phyloP scores from a whole-genome alignment of 352 stramenopile genomes.

The Discostella stelligera region DNA sequence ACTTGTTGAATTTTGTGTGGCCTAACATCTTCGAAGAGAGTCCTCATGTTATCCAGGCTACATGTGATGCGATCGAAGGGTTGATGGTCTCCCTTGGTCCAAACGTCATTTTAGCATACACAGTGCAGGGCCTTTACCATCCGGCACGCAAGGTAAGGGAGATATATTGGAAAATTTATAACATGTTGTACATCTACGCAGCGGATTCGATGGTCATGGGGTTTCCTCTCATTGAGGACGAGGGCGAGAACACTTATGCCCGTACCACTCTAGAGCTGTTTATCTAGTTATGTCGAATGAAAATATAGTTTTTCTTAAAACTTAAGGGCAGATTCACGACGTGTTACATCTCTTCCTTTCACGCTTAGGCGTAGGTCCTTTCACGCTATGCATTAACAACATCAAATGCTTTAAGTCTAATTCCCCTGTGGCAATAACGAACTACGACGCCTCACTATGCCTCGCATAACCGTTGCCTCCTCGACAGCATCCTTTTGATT shows the following conservation, averaged over 20 bases:
- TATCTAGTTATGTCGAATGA: conserved; percentile 69
- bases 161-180: conserved; percentile 99
- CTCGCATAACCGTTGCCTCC: conserved; percentile 37
- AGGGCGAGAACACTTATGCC: conserved; percentile 93
- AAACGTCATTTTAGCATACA: conserved; percentile 96
- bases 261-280: conserved; percentile 93
- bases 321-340: not conserved
- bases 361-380: no score
- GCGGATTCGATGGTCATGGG: conserved; percentile 94
- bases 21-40: conserved; percentile 99
- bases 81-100: conserved; percentile 94
- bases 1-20: conserved; percentile 99
- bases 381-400: not conserved
- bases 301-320: not conserved
- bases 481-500: conserved; percentile 16
- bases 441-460: conserved; percentile 21
- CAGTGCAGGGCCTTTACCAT: conserved; percentile 97
- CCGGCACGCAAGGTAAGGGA: conserved; percentile 96
- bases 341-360: not conserved
- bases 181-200: conserved; percentile 99
- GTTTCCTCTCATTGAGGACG: conserved; percentile 95
- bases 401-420: not conserved
- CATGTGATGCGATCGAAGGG: conserved; percentile 98
- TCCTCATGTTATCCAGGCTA: conserved; percentile 98
- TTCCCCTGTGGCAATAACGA: not conserved